Percentiles rank a stretch among this genome's conserved stretches.
Conservation (phyloP, 2,329 filamentous ascomycete genomes). For the Neonectria neomacrospora region DNA sequence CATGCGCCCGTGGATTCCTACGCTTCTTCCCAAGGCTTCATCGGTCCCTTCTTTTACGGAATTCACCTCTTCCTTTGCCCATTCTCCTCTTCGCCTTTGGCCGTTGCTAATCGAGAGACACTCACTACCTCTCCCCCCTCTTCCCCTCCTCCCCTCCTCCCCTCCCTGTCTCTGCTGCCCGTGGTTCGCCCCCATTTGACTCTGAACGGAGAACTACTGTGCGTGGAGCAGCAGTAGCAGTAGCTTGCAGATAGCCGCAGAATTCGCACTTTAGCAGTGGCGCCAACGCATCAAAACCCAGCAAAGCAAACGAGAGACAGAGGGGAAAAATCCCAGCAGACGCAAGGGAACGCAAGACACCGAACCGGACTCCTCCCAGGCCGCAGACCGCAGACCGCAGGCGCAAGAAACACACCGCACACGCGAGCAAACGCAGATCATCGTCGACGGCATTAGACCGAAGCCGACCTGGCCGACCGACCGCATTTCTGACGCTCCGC, state of each 20-base stretch:
- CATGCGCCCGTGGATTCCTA: conserved; percentile 36
- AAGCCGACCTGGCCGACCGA: conserved; percentile 23
- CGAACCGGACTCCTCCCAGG: neutral
- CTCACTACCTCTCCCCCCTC: neutral
- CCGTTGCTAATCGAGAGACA: neutral
- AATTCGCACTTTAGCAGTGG: conserved; percentile 2
- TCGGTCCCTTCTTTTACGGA: conserved; percentile 1
- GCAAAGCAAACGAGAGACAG: neutral
- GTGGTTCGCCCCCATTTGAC: conserved; percentile 18
- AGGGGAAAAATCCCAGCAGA: conserved; percentile 1
- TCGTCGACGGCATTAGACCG: conserved; percentile 11
- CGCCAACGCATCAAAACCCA: conserved; percentile 16
- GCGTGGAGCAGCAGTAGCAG: conserved; percentile 13
- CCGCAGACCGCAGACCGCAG: neutral
- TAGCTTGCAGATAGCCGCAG: conserved; percentile 22
- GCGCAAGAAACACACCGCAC: conserved; percentile 8
- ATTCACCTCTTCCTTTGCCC: neutral
- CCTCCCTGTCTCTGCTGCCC: neutral
- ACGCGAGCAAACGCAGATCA: conserved; percentile 5
- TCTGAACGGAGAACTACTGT: conserved; percentile 22
- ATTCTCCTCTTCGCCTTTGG: conserved; percentile 4
- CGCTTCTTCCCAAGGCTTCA: neutral
- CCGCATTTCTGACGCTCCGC: conserved; percentile 13
- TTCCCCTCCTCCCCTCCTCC: neutral
- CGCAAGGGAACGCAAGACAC: conserved; percentile 4